phyloP scores from a whole-genome alignment of 1,139 yeast species.

The Blastobotrys capitulatus region DNA sequence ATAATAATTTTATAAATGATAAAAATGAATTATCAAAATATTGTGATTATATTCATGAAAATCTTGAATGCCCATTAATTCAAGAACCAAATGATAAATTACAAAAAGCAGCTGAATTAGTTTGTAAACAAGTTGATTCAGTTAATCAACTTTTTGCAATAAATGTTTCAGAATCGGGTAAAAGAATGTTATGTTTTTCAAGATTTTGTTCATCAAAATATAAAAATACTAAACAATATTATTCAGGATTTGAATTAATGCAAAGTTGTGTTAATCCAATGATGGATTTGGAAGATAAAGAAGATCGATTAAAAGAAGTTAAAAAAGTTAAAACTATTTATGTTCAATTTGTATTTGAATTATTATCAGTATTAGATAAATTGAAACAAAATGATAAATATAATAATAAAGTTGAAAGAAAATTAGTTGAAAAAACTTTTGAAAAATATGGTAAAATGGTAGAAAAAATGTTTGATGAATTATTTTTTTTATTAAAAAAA shows the following conservation, averaged over 20 bases:
- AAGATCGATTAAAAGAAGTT: slow-evolving; percentile 2
- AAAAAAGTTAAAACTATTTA: not conserved
- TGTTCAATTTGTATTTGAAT: slow-evolving; percentile 4
- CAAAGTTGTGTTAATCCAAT: not conserved
- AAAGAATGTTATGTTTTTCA: not conserved
- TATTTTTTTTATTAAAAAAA: too few relatives aligned
- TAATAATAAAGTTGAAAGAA: not conserved
- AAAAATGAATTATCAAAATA: not conserved
- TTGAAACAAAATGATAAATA: not conserved
- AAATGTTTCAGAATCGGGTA: slow-evolving; percentile 2
- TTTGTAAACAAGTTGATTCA: not conserved
- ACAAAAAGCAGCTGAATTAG: not conserved
- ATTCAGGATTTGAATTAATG: too few relatives aligned
- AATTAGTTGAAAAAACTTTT: not conserved
- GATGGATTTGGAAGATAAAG: slow-evolving; percentile 3
- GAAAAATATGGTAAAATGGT: not conserved
- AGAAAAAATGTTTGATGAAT: not conserved
- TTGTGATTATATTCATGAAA: too few relatives aligned
- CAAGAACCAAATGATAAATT: slow-evolving; percentile 1
- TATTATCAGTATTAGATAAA: not conserved
- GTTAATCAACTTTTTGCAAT: not conserved
- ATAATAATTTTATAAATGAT: too few relatives aligned
- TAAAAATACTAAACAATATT: too few relatives aligned
- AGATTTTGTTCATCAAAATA: too few relatives aligned
- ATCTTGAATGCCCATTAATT: not conserved